phyloP scores from a whole-genome alignment of 331 rosid genomes.

The Acacia pycnantha region DNA sequence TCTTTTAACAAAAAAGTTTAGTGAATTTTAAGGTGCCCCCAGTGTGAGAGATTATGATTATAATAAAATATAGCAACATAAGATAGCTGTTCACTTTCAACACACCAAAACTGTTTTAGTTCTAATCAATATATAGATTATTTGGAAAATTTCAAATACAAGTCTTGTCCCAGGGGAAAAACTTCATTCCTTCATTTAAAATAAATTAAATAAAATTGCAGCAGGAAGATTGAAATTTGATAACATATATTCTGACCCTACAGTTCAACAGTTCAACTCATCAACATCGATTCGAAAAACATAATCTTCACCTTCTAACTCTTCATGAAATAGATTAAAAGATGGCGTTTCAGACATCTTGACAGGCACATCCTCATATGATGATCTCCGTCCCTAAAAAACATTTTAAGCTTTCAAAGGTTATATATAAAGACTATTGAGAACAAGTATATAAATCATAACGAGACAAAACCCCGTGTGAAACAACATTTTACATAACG shows the following conservation, averaged over 20 bases:
- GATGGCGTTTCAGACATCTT: constrained; percentile 46
- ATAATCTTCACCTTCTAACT: constrained; percentile 82
- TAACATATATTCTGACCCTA: neutral
- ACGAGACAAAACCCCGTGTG: too few species aligned
- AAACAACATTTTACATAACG: too few species aligned
- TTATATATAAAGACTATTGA: constrained; percentile 20
- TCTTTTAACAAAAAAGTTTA: too few species aligned
- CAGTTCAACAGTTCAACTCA: constrained; percentile 53
- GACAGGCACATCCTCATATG: constrained; percentile 28
- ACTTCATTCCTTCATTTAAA: constrained; percentile 1
- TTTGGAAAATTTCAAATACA: neutral
- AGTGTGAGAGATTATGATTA: neutral
- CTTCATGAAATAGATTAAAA: constrained; percentile 68
- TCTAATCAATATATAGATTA: constrained; percentile 12
- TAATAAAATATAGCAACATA: neutral
- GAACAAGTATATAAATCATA: neutral
- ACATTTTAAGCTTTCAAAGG: neutral
- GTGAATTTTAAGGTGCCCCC: too few species aligned
- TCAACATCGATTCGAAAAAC: constrained; percentile 71
- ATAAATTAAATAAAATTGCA: constrained; percentile 19
- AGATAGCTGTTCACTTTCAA: neutral
- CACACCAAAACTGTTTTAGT: constrained; percentile 6
- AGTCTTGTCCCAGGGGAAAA: neutral
- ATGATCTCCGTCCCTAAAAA: constrained; percentile 67
- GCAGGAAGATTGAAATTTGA: constrained; percentile 15